Base-by-base conservation (phyloP, 2,329 filamentous ascomycete genomes). In the Metarhizium sp. region DNA sequence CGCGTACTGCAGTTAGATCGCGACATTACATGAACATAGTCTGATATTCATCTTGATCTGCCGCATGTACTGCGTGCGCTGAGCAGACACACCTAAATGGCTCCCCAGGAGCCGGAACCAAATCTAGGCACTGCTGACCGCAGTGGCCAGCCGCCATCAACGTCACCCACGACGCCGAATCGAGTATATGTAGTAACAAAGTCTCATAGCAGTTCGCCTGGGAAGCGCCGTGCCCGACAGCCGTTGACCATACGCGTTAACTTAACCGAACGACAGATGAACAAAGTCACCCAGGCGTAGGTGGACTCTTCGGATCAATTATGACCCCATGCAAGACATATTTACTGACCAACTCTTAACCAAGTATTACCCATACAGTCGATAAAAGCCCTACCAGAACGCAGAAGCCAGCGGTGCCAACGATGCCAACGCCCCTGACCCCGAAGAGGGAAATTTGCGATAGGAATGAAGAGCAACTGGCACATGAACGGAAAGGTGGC, bases 241-340 rank as follows among this genome's bases (percentile, higher is more conserved):
- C 71, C 71, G 2, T 65, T 79, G 20, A 71, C 75, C 43, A 71
- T 79, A 34, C 73, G 75, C 29, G 69, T 79, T 60, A 77, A 76
- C 58, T 59, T 79, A 54, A 79, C 75, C 4, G 74, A 78, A 49
- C 71, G 69, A 0, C 75, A 78, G 57, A 73, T 79, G 68, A 73
- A 78, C 55, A 74, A 69, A 57, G 66, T 79, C 47, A 72, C 76
- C 3, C 69, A 74, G 50, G 73, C 70, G 77, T 78, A 68, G 58
- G 73, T 51, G 42, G 13, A 8, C 38, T 30, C 13, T 6, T 25
- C n/a, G 32, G 6, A 40, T n/a, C 38, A 16, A 40, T 5, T 16
- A 40, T 13, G 38, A 40, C 13, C 6, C 42, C 10, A 45, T 45
- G 8, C 18, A 18, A 45, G 4, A 20, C 10, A 7, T 20, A n/a